Evolutionary conservation across 2,329 filamentous ascomycete genomes (phyloP).

Genomic region (Paecilomyces niveus): DNA sequence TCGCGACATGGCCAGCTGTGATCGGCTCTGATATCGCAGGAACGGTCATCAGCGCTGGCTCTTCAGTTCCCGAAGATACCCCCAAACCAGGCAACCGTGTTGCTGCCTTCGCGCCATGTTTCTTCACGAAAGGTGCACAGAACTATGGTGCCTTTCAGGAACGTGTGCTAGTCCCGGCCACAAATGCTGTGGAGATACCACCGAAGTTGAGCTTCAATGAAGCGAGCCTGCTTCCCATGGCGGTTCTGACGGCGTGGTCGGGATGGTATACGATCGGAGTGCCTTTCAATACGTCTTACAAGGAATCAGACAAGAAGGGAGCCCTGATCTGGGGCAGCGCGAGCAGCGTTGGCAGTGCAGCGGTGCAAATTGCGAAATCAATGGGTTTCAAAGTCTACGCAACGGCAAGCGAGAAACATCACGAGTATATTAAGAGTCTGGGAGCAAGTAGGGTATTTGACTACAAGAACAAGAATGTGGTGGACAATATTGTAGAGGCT

Average conservation of each 20-base stretch:
- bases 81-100: constrained; percentile 22
- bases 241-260: constrained; percentile 15
- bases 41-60: constrained; percentile 21
- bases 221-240: constrained; percentile 20
- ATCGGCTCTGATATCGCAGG: constrained; percentile 25
- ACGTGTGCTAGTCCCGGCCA: constrained; percentile 21
- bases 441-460: constrained; percentile 36
- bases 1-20: constrained; percentile 18
- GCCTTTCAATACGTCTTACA: constrained; percentile 13
- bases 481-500: constrained; percentile 19
- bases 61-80: constrained; percentile 11
- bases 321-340: constrained; percentile 39
- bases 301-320: constrained; percentile 15
- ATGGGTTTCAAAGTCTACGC: constrained; percentile 35
- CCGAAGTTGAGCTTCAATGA: constrained; percentile 17
- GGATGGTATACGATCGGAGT: constrained; percentile 20
- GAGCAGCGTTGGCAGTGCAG: constrained; percentile 33
- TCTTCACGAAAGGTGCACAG: constrained; percentile 17
- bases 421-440: constrained; percentile 28
- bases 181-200: constrained; percentile 23
- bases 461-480: constrained; percentile 27
- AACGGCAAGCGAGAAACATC: constrained; percentile 33
- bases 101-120: constrained; percentile 19
- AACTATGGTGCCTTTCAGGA: constrained; percentile 23
- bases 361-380: constrained; percentile 34